Percentiles rank a stretch among this genome's conserved stretches.
phyloP scores from a whole-genome alignment of 495 filamentous ascomycete species.

The Xylaria acuta region DNA sequence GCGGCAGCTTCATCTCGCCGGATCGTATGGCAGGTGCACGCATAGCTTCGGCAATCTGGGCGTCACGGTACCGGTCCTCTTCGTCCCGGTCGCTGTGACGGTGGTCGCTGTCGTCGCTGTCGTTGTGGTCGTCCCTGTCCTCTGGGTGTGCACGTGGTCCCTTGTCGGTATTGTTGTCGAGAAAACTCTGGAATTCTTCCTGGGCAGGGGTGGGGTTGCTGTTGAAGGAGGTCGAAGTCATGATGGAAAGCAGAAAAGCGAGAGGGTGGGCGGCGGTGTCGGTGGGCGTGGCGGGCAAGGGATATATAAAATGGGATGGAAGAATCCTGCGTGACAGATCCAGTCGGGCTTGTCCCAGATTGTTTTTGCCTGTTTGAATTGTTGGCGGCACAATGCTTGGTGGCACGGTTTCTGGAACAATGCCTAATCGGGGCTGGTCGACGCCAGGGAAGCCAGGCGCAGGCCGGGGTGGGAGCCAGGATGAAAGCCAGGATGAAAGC shows the following conservation, averaged over 20 bases:
- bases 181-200: slow-evolving; percentile 81
- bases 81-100: slow-evolving; percentile 57
- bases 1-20: slow-evolving; percentile 64
- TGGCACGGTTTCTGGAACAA: slow-evolving; percentile 30
- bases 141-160: slow-evolving; percentile 57
- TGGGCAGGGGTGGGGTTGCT: slow-evolving; percentile 66
- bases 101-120: slow-evolving; percentile 47
- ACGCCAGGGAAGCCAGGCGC: slow-evolving; percentile 1
- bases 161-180: slow-evolving; percentile 61
- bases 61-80: slow-evolving; percentile 62
- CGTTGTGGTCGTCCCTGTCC: slow-evolving; percentile 56
- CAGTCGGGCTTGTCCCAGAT: slow-evolving; percentile 12
- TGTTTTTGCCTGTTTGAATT: slow-evolving; percentile 16
- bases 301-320: slow-evolving; percentile 19
- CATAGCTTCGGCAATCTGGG: slow-evolving; percentile 66
- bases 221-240: slow-evolving; percentile 50
- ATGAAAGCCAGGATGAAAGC: background rate
- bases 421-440: slow-evolving; percentile 35
- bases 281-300: slow-evolving; percentile 14
- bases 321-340: slow-evolving; percentile 5
- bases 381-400: slow-evolving; percentile 22
- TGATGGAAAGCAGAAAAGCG: slow-evolving; percentile 49
- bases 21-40: slow-evolving; percentile 60
- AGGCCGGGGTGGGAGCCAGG: slow-evolving; percentile 25
- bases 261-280: slow-evolving; percentile 22